These are phyloP conservation scores for Amaranthus tricolor DNA, from an alignment of 179 eudicot genomes.

Conservation along the genomic window DNA sequence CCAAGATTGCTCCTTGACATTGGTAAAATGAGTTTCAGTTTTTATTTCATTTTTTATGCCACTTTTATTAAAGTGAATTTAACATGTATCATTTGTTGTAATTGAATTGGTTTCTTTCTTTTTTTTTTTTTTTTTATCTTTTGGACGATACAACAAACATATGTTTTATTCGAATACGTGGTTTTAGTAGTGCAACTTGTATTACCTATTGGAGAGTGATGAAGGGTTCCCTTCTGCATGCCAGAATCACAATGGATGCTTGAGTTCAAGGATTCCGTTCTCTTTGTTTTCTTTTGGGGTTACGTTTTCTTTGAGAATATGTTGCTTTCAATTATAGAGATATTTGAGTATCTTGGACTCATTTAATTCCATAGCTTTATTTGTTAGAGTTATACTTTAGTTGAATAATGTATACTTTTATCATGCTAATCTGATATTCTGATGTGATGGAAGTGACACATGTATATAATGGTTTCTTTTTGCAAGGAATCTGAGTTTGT, in stretches of 20 bases:
- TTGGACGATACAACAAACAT: conserved; percentile 2
- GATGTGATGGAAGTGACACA: neutral
- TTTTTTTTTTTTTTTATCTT: neutral
- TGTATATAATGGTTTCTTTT: neutral
- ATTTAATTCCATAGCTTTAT: neutral
- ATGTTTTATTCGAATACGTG: neutral
- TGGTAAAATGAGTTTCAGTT: conserved; percentile 38
- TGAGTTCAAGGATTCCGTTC: neutral
- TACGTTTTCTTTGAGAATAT: neutral
- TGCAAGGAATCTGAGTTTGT: neutral
- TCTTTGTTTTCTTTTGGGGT: neutral
- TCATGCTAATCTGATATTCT: neutral
- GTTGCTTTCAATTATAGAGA: too few species aligned
- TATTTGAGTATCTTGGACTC: neutral
- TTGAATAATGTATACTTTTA: neutral
- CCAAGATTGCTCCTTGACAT: conserved; percentile 89
- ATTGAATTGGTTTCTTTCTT: neutral
- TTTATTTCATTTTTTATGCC: neutral
- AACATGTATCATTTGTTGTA: neutral
- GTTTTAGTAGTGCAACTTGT: neutral
- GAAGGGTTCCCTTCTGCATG: neutral
- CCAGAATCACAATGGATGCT: neutral
- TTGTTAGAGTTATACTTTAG: neutral
- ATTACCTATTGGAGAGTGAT: neutral
- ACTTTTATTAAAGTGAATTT: neutral